Conservation (phyloP, 108 stramenopile species). For the Nitzschia sp. region DNA sequence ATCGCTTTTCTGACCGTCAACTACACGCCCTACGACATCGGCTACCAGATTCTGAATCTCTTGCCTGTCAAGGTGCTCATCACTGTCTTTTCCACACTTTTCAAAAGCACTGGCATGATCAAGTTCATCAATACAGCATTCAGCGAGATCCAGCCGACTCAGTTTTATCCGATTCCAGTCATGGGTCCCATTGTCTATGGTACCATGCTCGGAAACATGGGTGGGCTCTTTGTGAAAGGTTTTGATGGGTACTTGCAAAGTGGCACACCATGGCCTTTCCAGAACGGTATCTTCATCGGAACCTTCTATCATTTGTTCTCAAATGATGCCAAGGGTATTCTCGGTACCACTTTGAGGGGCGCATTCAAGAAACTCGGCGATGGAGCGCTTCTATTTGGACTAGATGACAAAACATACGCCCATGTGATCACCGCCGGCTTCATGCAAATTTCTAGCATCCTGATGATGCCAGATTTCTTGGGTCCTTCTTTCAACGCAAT, state of each 20-base stretch:
- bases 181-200: slow-evolving; percentile 83
- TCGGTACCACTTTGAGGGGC: slow-evolving; percentile 57
- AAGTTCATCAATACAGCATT: slow-evolving; percentile 55
- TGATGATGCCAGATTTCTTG: slow-evolving; percentile 64
- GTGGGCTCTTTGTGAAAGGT: slow-evolving; percentile 71
- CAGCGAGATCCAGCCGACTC: slow-evolving; percentile 56
- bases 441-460: slow-evolving; percentile 65
- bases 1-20: slow-evolving; percentile 66
- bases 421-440: slow-evolving; percentile 53
- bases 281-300: slow-evolving; percentile 72
- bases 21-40: slow-evolving; percentile 64
- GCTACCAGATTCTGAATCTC: slow-evolving; percentile 52
- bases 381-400: slow-evolving; percentile 28
- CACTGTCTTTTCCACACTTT: slow-evolving; percentile 61
- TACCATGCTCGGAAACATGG: slow-evolving; percentile 79
- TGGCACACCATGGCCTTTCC: slow-evolving; percentile 80
- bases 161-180: slow-evolving; percentile 75
- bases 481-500: slow-evolving; percentile 72
- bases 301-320: slow-evolving; percentile 79
- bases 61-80: slow-evolving; percentile 48
- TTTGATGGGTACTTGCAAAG: slow-evolving; percentile 65
- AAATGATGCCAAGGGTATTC: slow-evolving; percentile 56
- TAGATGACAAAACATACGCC: slow-evolving; percentile 61
- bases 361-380: slow-evolving; percentile 34
- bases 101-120: slow-evolving; percentile 60